phyloP scores from a whole-genome alignment of 1,284 basidiomycete genomes.

The Marasmius fiardii region DNA sequence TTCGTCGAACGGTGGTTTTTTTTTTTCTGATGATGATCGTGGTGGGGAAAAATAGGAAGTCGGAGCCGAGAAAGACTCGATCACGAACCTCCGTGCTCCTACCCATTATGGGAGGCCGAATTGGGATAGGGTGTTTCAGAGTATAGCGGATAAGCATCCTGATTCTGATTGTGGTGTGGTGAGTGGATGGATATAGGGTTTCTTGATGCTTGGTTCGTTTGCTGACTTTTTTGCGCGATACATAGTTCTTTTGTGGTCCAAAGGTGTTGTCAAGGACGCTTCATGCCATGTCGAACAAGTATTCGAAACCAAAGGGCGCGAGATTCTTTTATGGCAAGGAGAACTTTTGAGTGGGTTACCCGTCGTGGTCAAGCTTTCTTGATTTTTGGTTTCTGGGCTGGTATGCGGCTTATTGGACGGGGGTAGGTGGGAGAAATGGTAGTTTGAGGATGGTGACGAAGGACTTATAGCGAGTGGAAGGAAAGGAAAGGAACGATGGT shows the following conservation, averaged over 20 bases:
- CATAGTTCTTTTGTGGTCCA: conserved; percentile 81
- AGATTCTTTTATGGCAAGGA: conserved; percentile 88
- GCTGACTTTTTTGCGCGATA: not conserved
- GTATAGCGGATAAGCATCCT: conserved; percentile 74
- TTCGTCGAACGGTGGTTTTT: too few relatives aligned
- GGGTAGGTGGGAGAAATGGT: too few relatives aligned
- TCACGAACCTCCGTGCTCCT: conserved; percentile 80
- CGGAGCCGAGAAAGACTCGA: conserved; percentile 84
- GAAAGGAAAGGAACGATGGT: too few relatives aligned
- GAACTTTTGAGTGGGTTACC: conserved; percentile 1
- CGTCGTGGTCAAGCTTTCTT: too few relatives aligned
- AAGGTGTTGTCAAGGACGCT: conserved; percentile 64
- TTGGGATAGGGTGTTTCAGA: conserved; percentile 82
- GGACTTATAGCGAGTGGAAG: too few relatives aligned
- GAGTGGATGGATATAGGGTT: conserved; percentile 26
- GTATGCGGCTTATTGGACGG: too few relatives aligned
- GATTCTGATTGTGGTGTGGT: conserved; percentile 85
- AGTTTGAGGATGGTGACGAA: too few relatives aligned
- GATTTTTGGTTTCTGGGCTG: too few relatives aligned
- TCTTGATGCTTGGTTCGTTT: conserved; percentile 3
- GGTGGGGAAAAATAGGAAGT: conserved; percentile 60
- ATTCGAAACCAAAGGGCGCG: conserved; percentile 76
- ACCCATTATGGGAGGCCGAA: conserved; percentile 92
- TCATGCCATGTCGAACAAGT: conserved; percentile 80
- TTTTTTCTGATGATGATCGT: too few relatives aligned